phyloP scores from a whole-genome alignment of 1,284 basidiomycete genomes.

The Mycosarcoma mackinlayi region DNA sequence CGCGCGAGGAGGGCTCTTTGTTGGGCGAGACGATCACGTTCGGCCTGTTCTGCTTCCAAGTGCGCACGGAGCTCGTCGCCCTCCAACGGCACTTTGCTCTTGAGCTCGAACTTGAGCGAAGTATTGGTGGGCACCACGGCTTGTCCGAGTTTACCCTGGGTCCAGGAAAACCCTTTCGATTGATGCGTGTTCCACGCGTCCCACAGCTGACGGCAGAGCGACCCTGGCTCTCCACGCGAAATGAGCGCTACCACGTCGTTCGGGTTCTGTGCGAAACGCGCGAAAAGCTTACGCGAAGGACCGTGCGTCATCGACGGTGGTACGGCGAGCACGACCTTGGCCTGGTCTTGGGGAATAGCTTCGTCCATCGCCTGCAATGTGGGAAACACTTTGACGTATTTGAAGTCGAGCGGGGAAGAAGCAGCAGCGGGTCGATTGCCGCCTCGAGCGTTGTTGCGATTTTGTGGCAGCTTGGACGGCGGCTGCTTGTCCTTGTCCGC shows the following conservation, averaged over 20 bases:
- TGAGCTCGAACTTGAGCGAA: slow-evolving; percentile 73
- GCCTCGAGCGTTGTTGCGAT: slow-evolving; percentile 2
- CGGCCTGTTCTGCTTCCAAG: slow-evolving; percentile 80
- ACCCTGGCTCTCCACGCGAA: slow-evolving; percentile 77
- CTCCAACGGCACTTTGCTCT: slow-evolving; percentile 78
- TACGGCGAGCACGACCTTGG: slow-evolving; percentile 92
- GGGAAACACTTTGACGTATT: slow-evolving; percentile 85
- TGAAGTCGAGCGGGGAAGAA: slow-evolving; percentile 58
- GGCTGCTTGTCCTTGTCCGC: slow-evolving; percentile 28
- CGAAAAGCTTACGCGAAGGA: slow-evolving; percentile 84
- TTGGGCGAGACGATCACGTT: slow-evolving; percentile 86
- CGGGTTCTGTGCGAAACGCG: slow-evolving; percentile 83
- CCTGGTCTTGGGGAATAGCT: slow-evolving; percentile 77
- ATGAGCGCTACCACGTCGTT: slow-evolving; percentile 59
- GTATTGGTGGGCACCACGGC: slow-evolving; percentile 71
- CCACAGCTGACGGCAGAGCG: slow-evolving; percentile 82
- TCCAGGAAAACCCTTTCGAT: slow-evolving; percentile 80
- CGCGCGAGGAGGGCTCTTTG: slow-evolving; percentile 82
- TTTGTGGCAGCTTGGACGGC: background rate
- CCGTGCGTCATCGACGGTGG: slow-evolving; percentile 93
- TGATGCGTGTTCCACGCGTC: slow-evolving; percentile 86
- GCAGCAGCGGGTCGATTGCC: slow-evolving; percentile 14
- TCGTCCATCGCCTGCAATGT: slow-evolving; percentile 82
- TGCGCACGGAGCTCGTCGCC: slow-evolving; percentile 81
- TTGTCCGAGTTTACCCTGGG: slow-evolving; percentile 85